phyloP scores from a whole-genome alignment of 2,329 filamentous ascomycete genomes.

The Orbilia ellipsospora region DNA sequence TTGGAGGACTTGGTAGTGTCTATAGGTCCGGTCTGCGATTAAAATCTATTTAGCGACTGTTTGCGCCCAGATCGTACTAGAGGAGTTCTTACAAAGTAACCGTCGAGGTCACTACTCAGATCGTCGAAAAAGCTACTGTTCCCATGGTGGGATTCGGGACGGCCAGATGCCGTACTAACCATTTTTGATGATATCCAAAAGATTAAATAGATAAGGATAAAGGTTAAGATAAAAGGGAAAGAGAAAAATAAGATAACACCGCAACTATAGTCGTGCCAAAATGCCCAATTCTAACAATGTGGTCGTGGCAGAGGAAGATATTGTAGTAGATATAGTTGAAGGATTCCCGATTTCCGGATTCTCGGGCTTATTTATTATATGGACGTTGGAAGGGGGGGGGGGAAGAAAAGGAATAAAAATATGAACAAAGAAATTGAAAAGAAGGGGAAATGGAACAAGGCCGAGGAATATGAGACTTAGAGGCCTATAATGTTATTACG shows the following conservation, averaged over 20 bases:
- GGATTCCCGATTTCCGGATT: constrained; percentile 4
- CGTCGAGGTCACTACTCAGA: constrained; percentile 50
- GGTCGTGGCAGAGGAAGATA: not conserved
- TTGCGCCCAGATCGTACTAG: not conserved
- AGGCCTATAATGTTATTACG: constrained; percentile 10
- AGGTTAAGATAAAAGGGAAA: no score
- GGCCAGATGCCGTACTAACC: constrained; percentile 3
- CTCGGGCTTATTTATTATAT: constrained; percentile 6
- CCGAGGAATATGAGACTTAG: not conserved
- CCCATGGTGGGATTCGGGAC: constrained; percentile 11
- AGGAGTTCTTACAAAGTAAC: constrained; percentile 43
- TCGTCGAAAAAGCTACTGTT: constrained; percentile 47
- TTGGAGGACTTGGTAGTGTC: constrained; percentile 79
- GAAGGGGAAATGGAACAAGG: constrained; percentile 16
- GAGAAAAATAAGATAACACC: not conserved
- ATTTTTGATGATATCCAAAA: constrained; percentile 28
- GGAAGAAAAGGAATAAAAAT: not conserved
- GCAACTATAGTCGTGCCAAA: not conserved
- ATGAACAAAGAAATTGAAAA: constrained; percentile 1
- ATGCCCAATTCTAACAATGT: not conserved
- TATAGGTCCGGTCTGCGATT: constrained; percentile 68
- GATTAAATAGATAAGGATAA: no score
- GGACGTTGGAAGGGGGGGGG: not conserved
- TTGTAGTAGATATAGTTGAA: not conserved
- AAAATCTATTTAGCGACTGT: constrained; percentile 1